Base-by-base conservation (phyloP, 768 basidiomycete species). In the Rhizopogon vulgaris region DNA sequence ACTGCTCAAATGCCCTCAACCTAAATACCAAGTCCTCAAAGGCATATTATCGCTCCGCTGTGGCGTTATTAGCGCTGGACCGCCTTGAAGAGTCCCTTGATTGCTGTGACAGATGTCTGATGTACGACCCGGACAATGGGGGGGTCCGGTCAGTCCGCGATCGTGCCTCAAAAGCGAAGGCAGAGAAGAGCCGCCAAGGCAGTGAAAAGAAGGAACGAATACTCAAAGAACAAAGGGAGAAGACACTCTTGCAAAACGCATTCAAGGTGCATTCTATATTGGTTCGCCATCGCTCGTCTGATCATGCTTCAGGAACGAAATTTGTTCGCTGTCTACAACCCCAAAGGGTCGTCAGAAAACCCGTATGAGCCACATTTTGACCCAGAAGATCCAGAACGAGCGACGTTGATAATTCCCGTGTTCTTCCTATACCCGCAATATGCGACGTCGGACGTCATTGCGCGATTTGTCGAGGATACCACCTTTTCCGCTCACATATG, bases 351-450 rank as follows among this genome's bases (percentile, higher is more conserved):
- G 27, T 71, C 75, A 37, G 72, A 72, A 48, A 82, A 78, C 60
- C 81, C 81, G 6, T 84, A 80, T 61, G 68, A 70, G 47, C 83
- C 89, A 7, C 77, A 79, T 51, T 86, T 87, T 60, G 84, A 87
- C 61, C 64, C 77, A 3, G 82, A 85, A 55, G 87, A 84, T 68
- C 63, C 80, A 52, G 71, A 81, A 52, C 57, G 76, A 58, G 64
- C 67, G 55, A 83, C 82, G 0, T 76, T 95, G 11, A 68, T 95
- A 55, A 66, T 96, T 63, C 95, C 96, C 2, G 85, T 87, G 38
- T 90, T 96, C 74, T 87, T 98, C 69, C 77, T 97, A 54, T 96
- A 97, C 68, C 96, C 96, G 6, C 85, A 92, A 64, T 77, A 93
- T 57, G 81, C 85, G 10, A 91, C 83, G 5, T 91, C 94, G 27